These are phyloP conservation scores for Chondrostereum purpureum DNA, from an alignment of 1,284 basidiomycete species.

Conservation along the genomic window DNA sequence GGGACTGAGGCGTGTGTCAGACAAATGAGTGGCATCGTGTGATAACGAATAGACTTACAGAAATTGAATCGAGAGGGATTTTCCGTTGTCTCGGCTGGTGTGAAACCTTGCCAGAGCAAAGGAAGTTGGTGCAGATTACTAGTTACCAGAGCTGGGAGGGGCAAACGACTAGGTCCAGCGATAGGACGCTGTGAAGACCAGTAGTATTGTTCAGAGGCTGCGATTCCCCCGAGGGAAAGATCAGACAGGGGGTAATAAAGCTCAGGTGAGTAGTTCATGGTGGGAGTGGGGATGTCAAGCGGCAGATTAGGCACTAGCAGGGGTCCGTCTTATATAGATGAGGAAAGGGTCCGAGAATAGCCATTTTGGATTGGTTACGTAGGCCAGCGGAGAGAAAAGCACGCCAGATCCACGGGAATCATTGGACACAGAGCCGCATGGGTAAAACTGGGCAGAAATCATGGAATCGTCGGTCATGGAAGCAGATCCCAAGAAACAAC, in stretches of 20 bases:
- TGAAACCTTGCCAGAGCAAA: neutral
- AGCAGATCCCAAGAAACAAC: neutral
- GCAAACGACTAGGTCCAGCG: neutral
- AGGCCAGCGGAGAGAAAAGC: constrained; percentile 6
- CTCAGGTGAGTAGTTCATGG: constrained; percentile 2
- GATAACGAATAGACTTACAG: neutral
- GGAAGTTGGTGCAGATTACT: neutral
- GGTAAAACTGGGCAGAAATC: neutral
- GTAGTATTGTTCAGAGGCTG: neutral
- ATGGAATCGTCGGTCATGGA: constrained; percentile 1
- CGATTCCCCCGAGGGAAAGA: constrained; percentile 5
- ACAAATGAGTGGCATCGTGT: neutral
- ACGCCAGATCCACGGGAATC: constrained; percentile 1
- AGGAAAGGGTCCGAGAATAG: constrained; percentile 10
- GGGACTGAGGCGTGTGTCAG: constrained; percentile 21
- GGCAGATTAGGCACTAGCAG: constrained; percentile 4
- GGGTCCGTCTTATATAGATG: constrained; percentile 8
- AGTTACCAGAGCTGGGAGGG: neutral
- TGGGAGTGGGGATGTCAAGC: constrained; percentile 4
- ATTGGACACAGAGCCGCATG: neutral
- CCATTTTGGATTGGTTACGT: constrained; percentile 5
- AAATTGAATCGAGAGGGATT: neutral
- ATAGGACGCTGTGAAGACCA: constrained; percentile 2
- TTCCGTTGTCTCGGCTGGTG: neutral
- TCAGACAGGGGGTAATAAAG: constrained; percentile 3